These are phyloP conservation scores for Euptelea pleiosperma DNA, from an alignment of 164 flowering plant genomes.

Conservation along the genomic window DNA sequence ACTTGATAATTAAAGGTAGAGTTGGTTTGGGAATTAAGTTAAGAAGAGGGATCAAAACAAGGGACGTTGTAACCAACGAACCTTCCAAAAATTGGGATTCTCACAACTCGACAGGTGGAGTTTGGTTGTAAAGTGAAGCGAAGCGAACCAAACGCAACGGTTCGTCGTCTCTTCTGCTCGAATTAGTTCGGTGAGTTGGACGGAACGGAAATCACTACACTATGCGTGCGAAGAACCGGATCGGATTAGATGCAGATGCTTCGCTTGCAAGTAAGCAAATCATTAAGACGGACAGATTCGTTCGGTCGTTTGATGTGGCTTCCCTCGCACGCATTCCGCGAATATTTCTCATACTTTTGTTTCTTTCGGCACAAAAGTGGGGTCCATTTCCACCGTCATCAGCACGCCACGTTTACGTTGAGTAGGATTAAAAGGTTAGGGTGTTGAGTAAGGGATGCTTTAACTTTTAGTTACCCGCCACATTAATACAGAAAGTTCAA, in stretches of 20 bases:
- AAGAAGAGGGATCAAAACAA: conserved; percentile 8
- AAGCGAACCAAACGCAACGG: too few species aligned
- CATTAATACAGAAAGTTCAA: too few species aligned
- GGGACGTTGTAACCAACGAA: conserved; percentile 16
- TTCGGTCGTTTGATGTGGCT: background rate
- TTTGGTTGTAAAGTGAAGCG: conserved; percentile 11
- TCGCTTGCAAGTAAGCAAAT: conserved; percentile 22
- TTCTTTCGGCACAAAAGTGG: conserved; percentile 13
- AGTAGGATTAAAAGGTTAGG: too few species aligned
- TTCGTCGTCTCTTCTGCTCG: too few species aligned
- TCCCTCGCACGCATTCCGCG: conserved; percentile 3
- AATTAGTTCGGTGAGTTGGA: too few species aligned
- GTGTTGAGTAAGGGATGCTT: too few species aligned
- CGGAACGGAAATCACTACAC: too few species aligned
- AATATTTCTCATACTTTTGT: conserved; percentile 9
- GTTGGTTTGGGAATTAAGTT: conserved; percentile 17
- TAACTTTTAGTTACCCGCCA: too few species aligned
- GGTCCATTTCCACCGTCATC: too few species aligned
- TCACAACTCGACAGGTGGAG: conserved; percentile 8
- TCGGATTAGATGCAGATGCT: conserved; percentile 20
- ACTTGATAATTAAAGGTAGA: background rate
- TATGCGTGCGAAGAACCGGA: background rate
- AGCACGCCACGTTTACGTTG: too few species aligned
- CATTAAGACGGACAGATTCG: conserved; percentile 12
- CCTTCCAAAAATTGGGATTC: conserved; percentile 6